phyloP scores from a whole-genome alignment of 2,329 filamentous ascomycete genomes.

The Phoma sp. region DNA sequence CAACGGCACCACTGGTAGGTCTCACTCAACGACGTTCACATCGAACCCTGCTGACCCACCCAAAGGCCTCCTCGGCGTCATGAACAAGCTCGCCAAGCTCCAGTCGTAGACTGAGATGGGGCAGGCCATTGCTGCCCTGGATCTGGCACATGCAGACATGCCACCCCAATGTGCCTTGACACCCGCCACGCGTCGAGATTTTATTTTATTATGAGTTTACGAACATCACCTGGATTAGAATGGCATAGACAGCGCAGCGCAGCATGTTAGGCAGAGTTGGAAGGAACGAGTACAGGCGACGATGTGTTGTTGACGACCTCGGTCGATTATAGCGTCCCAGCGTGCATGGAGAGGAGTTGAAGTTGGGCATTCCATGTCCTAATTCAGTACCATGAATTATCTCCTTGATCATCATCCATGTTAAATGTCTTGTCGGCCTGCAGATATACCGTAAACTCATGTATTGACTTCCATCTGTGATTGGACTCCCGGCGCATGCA shows the following conservation, averaged over 20 bases:
- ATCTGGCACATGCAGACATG: neutral
- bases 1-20: constrained; percentile 87
- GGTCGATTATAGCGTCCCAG: constrained; percentile 6
- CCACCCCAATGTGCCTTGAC: constrained; percentile 4
- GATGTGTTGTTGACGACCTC: constrained; percentile 6
- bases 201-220: neutral
- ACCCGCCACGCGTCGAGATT: constrained; percentile 4
- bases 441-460: too few relatives aligned
- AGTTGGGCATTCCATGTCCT: neutral
- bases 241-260: constrained; percentile 5
- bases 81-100: constrained; percentile 38
- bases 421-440: too few relatives aligned
- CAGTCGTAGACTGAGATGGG: constrained; percentile 12
- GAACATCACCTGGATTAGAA: neutral
- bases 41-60: constrained; percentile 13
- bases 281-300: neutral
- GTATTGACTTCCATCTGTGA: too few relatives aligned
- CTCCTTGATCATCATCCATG: neutral
- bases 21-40: neutral
- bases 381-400: neutral
- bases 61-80: constrained; percentile 39
- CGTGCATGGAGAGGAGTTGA: constrained; percentile 11
- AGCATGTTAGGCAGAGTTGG: neutral
- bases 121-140: neutral
- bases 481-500: too few relatives aligned